Evolutionary conservation across 2,329 filamentous ascomycete genomes (phyloP).

Genomic region (Hymenoscyphus albidus): DNA sequence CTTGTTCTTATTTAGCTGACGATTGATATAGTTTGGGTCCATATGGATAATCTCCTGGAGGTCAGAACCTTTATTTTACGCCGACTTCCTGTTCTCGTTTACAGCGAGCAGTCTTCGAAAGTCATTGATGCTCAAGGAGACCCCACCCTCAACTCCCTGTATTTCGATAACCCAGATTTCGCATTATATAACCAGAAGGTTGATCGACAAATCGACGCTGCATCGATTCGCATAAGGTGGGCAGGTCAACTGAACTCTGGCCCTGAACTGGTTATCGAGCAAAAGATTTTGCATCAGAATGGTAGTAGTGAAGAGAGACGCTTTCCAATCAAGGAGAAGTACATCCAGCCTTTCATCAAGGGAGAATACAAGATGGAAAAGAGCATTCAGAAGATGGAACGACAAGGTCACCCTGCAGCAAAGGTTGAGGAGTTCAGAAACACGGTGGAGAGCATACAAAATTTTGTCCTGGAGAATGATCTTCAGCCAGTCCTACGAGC

Average conservation of each 20-base stretch:
- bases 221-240: slow-evolving; percentile 85
- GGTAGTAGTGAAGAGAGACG: slow-evolving; percentile 74
- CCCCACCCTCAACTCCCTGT: slow-evolving; percentile 89
- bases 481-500: slow-evolving; percentile 83
- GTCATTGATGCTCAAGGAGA: slow-evolving; percentile 76
- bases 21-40: slow-evolving; percentile 72
- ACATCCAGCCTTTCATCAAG: slow-evolving; percentile 80
- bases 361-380: slow-evolving; percentile 92
- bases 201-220: slow-evolving; percentile 67
- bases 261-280: slow-evolving; percentile 81
- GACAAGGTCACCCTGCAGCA: slow-evolving; percentile 63
- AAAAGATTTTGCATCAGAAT: slow-evolving; percentile 77
- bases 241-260: slow-evolving; percentile 77
- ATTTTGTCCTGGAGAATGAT: slow-evolving; percentile 71
- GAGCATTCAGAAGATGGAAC: slow-evolving; percentile 79
- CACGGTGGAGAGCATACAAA: slow-evolving; percentile 72
- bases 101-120: slow-evolving; percentile 83
- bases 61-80: slow-evolving; percentile 95
- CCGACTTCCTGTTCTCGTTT: slow-evolving; percentile 84
- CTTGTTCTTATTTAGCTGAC: slow-evolving; percentile 32
- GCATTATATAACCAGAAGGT: slow-evolving; percentile 84
- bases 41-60: slow-evolving; percentile 90
- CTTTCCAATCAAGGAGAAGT: slow-evolving; percentile 90
- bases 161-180: slow-evolving; percentile 88
- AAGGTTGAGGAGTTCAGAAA: slow-evolving; percentile 66